Base-by-base conservation (phyloP, 192 early-diverging fungal genomes). In the Chytriomyces sp. region DNA sequence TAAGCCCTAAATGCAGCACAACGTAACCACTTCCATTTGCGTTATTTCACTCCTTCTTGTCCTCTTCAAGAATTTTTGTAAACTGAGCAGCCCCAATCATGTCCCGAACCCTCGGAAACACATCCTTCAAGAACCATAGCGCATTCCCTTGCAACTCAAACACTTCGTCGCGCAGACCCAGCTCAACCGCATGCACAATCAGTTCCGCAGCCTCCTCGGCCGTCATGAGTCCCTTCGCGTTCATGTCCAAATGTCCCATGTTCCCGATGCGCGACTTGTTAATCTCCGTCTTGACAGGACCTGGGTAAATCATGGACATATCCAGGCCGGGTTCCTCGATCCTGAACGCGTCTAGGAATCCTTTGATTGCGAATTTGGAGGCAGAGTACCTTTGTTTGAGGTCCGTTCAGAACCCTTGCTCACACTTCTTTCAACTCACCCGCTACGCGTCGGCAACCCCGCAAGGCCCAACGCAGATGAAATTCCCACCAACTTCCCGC, bases 301-400 rank as follows among this genome's bases (percentile, higher is more conserved):
- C 92, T 5, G 93, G 93, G 6, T 91, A 75, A 10, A 85, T 86
- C 14, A 95, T 82, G 36, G 85, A 81, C 12, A 93, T 80, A 14
- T 86, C 87, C 6, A 84, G 77, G 6, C 63, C 41, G 0, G 77
- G 79, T 5, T 93, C 77, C 68, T 95, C 93, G 70, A 93, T 89
- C 1, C 92, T 85, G 34, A 95, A 59, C 4, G 92, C 80, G 57
- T 88, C 83, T 78, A 94, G 93, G 76, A 91, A 95, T 0, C 92
- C 93, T 22, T 89, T 85, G 6, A 92, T 80, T 0, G 93, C 93
- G 62, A 91, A 90, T 44, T 95, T 95, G 60, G 86, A 85, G 4
- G 89, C 92, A 56, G 83, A 85, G 65, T 95, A 95, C 1, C 64
- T n/a, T n/a, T n/a, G n/a, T n/a, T n/a, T n/a, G n/a, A n/a, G n/a